Base-by-base conservation (phyloP, 2,329 filamentous ascomycete species). In the Sordariomycetes sp. region DNA sequence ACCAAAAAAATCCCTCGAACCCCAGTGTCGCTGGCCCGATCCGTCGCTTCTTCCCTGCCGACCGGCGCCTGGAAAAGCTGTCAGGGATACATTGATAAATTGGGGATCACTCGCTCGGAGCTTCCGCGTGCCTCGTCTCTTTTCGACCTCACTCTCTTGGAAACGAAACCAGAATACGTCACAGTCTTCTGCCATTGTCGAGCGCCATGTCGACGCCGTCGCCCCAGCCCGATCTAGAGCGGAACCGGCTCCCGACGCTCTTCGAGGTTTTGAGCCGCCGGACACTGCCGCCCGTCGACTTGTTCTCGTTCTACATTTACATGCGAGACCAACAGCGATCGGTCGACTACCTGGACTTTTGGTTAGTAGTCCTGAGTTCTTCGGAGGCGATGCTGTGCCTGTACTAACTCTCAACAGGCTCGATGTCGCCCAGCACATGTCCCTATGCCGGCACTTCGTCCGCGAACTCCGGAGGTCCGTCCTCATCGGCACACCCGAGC, bases 241-340 rank as follows among this genome's bases (percentile, higher is more conserved):
- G 94, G 66, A 95, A 95, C 69, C 82, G 94, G 62, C 81, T 99
- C 59, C 94, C 94, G 53, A 96, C 90, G 1, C 82, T 99, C 55
- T 96, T 95, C 68, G 95, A 99, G 73, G 94, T 99, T 58, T 76
- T 99, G 60, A 96, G 90, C 68, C 85, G 95, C 63, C 85, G 90
- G 62, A 99, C 94, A n/a, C 79, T 95, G 22, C 89, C 95, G 54
- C 94, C 94, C 0, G 92, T 99, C 59, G 95, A 99, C 67, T 78
- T 99, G 12, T 99, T 96, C 72, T 96, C 91, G 1, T 99, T 99
- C 76, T 99, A 99, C 74, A 99, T 99, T 65, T 99, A 96, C 74
- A 99, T 99, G 94, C 84, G 94, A 66, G 95, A 99, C 70, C 91
- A 96, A 72, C 94, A 99, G 72, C 85, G 91, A 69, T 96, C 92